phyloP scores from a whole-genome alignment of 371 early-diverging fungal genomes.

The Zychaea mexicana region DNA sequence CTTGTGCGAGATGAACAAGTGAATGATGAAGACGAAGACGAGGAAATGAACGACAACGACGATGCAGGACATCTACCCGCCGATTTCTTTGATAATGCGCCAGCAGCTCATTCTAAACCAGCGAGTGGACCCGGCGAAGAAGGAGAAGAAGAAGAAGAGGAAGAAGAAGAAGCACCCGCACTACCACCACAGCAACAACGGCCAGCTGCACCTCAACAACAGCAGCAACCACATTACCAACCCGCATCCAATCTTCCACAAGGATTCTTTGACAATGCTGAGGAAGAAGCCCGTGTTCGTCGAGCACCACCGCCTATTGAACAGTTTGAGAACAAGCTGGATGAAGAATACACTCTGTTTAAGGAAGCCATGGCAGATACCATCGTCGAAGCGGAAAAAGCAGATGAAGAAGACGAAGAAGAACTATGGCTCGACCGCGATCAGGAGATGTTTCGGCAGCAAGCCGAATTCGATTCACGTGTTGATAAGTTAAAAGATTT shows the following conservation, averaged over 20 bases:
- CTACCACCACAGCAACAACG: not conserved
- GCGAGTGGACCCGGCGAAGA: too few relatives aligned
- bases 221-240: too few relatives aligned
- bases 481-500: constrained; percentile 37
- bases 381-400: constrained; percentile 25
- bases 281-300: constrained; percentile 46
- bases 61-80: constrained; percentile 19
- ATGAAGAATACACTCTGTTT: constrained; percentile 35
- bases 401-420: constrained; percentile 32
- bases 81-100: constrained; percentile 26
- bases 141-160: constrained; percentile 5
- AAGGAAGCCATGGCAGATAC: constrained; percentile 43
- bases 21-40: constrained; percentile 25
- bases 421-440: constrained; percentile 38
- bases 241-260: constrained; percentile 23
- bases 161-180: not conserved
- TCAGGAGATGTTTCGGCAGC: constrained; percentile 36
- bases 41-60: constrained; percentile 8
- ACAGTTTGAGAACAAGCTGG: constrained; percentile 31
- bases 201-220: not conserved
- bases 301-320: constrained; percentile 29
- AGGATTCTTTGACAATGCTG: constrained; percentile 53
- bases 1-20: too few relatives aligned
- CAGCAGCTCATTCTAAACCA: not conserved
- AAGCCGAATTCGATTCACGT: constrained; percentile 37